Base-by-base conservation (phyloP, 345 rosid genomes). In the Citrus cavaleriei region DNA sequence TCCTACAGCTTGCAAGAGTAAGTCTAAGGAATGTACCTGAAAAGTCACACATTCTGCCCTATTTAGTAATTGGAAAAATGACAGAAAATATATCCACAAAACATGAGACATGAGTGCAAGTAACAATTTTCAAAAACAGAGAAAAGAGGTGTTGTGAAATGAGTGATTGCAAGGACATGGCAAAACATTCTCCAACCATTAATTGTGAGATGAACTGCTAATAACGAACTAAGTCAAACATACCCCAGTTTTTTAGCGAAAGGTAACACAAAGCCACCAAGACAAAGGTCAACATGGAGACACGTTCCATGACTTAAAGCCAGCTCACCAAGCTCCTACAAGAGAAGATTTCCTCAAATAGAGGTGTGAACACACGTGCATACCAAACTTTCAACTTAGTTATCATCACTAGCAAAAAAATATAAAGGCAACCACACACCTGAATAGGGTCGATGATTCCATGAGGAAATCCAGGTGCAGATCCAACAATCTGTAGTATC, bases 381-480 rank as follows among this genome's bases (percentile, higher is more conserved):
- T 71, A 54, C 51, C 34, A 57, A 73, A 70, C 72, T 62, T 78
- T 54, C 54, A 58, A 30, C 77, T 25, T 80, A 61, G 62, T 69
- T 54, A 68, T 32, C 32, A 68, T 24, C 60, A 55, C 24, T 28
- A 13, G 55, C 51, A 3, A 27, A 58, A n/a, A n/a, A 79, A 9
- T 8, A 54, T 62, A 7, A 24, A 67, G 77, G 63, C 24, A 66
- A 42, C 51, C 74, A 72, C 86, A 68, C 79, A 94, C 99, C 95
- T 94, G 94, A 77, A 96, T 96, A 78, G 98, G 98, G 79, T 94
- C 99, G 32, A 96, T 90, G 82, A 96, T 91, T 81, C 99, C 98
- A 81, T 96, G 99, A 85, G 98, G 99, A 79, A 83, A 96, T 32
- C 98, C 98, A 51, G 99, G 98, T 38, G 99, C 97, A 82, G 99